Conservation (phyloP, 2,329 filamentous ascomycete genomes). For the Pyrenochaeta sp. region DNA sequence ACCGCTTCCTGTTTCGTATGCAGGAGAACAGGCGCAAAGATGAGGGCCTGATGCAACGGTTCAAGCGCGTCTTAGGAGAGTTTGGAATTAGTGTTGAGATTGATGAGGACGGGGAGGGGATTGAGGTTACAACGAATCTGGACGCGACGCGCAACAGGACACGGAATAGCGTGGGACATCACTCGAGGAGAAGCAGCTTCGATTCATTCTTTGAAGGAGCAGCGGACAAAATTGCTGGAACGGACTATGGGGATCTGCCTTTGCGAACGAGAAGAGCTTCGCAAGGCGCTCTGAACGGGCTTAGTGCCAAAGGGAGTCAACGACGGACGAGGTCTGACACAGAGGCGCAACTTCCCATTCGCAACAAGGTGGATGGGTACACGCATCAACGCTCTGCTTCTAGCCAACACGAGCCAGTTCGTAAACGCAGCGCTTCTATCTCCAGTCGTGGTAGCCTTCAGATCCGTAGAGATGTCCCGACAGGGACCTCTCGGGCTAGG, state of each 20-base stretch:
- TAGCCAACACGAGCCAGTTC: constrained; percentile 26
- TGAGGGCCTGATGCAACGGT: constrained; percentile 70
- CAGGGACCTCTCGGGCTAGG: constrained; percentile 15
- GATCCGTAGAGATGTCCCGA: constrained; percentile 34
- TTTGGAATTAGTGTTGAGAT: constrained; percentile 71
- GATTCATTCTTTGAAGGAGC: constrained; percentile 67
- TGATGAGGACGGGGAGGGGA: constrained; percentile 53
- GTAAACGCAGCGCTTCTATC: constrained; percentile 41
- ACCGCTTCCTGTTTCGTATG: constrained; percentile 81
- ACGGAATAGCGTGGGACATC: constrained; percentile 30
- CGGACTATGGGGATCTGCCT: constrained; percentile 32
- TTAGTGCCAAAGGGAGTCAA: constrained; percentile 11
- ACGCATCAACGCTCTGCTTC: constrained; percentile 27
- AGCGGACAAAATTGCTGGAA: constrained; percentile 60
- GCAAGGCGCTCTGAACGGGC: constrained; percentile 14
- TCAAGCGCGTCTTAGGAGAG: constrained; percentile 70
- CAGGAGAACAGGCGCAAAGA: constrained; percentile 35
- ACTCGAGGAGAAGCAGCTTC: constrained; percentile 62
- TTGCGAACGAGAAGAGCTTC: constrained; percentile 29
- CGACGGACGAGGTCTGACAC: constrained; percentile 39
- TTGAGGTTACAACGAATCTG: constrained; percentile 44
- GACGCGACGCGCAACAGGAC: constrained; percentile 34
- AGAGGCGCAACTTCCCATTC: constrained; percentile 37
- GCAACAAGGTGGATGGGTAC: constrained; percentile 34
- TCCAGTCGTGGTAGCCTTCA: constrained; percentile 48